A percentile compares a stretch with the other conserved stretches of the same genome.
phyloP scores from a whole-genome alignment of 164 flowering plant genomes.

The Dillenia turbinata region DNA sequence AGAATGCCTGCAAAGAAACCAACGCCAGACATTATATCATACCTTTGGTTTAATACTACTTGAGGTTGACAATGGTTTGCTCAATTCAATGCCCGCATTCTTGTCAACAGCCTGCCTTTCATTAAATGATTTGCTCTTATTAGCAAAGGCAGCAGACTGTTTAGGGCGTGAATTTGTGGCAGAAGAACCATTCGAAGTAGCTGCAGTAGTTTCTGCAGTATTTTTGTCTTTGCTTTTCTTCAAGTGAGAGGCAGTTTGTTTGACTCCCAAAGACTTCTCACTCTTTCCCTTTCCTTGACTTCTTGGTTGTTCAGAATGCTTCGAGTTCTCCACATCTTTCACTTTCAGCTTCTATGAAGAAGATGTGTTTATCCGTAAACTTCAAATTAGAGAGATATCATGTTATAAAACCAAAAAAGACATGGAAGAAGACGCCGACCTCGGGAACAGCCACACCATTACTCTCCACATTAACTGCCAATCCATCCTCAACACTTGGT shows the following conservation, averaged over 20 bases:
- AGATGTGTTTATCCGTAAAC: background rate
- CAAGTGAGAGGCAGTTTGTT: constrained; percentile 18
- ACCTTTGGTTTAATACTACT: constrained; percentile 18
- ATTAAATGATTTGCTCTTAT: constrained; percentile 39
- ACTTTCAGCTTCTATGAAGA: constrained; percentile 38
- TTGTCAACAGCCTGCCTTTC: constrained; percentile 26
- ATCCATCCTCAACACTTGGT: constrained; percentile 19
- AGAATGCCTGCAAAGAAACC: background rate
- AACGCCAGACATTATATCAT: background rate
- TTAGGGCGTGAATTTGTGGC: constrained; percentile 25
- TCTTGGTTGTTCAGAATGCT: constrained; percentile 26
- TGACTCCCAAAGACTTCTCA: constrained; percentile 36
- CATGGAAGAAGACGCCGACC: constrained; percentile 18
- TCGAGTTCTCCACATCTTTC: constrained; percentile 15
- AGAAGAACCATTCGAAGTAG: constrained; percentile 39
- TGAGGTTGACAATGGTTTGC: constrained; percentile 19
- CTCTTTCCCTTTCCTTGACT: constrained; percentile 33
- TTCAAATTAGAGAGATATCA: background rate
- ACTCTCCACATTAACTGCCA: constrained; percentile 16
- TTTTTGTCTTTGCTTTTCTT: constrained; percentile 45
- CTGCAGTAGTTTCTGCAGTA: constrained; percentile 21
- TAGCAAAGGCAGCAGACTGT: constrained; percentile 20
- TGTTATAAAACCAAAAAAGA: background rate
- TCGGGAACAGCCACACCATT: constrained; percentile 23
- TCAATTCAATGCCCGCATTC: constrained; percentile 15